phyloP scores from a whole-genome alignment of 805 yeast genomes.

The Candida insectorum region DNA sequence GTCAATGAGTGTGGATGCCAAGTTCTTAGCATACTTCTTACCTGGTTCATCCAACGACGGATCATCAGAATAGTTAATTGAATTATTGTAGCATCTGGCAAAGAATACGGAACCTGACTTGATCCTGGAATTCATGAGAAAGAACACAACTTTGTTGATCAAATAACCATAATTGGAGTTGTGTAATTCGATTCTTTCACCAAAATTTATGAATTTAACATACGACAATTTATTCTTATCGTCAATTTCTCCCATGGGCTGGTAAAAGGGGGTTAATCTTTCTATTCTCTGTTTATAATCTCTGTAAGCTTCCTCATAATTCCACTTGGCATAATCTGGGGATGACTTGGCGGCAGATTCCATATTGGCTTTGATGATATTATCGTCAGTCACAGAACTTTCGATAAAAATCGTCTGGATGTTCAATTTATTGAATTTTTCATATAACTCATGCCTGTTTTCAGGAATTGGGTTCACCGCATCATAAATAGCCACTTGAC shows the following conservation, averaged over 20 bases:
- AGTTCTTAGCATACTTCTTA: constrained; percentile 55
- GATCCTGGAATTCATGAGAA: constrained; percentile 85
- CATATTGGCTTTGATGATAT: constrained; percentile 69
- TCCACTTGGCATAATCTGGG: constrained; percentile 83
- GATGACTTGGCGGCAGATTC: constrained; percentile 76
- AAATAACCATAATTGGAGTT: constrained; percentile 84
- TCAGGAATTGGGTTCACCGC: constrained; percentile 83
- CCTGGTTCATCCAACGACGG: constrained; percentile 82
- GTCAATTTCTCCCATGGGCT: constrained; percentile 57
- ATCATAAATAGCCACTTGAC: constrained; percentile 95
- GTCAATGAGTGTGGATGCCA: constrained; percentile 54
- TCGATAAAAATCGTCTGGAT: constrained; percentile 87
- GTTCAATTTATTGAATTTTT: constrained; percentile 50
- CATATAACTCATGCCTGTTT: constrained; percentile 59
- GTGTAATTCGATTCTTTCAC: constrained; percentile 76
- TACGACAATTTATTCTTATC: constrained; percentile 49
- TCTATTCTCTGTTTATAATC: constrained; percentile 76
- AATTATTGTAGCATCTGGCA: constrained; percentile 70
- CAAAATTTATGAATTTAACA: constrained; percentile 87
- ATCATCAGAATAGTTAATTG: constrained; percentile 65
- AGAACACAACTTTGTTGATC: constrained; percentile 86
- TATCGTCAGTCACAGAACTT: constrained; percentile 72
- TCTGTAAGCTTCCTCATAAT: constrained; percentile 64
- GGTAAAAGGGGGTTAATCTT: constrained; percentile 64
- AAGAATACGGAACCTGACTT: constrained; percentile 89